Evolutionary conservation across 2,329 filamentous ascomycete species (phyloP).

Genomic region (Cladobotryum mycophilum): DNA sequence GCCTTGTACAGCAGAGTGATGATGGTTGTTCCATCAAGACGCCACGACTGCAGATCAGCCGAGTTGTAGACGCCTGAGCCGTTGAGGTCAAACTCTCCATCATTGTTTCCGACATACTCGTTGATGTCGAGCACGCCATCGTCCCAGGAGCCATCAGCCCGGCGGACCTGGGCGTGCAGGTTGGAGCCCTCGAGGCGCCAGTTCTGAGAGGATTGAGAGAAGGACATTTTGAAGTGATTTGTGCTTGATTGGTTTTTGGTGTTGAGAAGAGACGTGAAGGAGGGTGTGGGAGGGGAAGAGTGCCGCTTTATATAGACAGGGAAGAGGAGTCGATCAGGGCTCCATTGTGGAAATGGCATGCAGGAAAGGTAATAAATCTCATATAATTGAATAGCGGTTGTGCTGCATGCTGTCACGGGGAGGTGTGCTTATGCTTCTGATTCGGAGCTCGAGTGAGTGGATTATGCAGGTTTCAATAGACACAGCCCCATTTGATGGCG

Average conservation of each 20-base stretch:
- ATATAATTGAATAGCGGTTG: not conserved
- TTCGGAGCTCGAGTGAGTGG: not conserved
- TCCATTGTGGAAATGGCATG: not conserved
- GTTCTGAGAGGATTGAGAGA: conserved; percentile 2
- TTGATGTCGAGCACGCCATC: conserved; percentile 4
- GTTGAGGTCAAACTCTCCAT: not conserved
- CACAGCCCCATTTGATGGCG: not conserved
- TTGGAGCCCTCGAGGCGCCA: conserved; percentile 6
- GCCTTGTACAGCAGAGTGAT: not conserved
- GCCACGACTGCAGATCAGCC: not conserved
- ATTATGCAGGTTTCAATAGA: not conserved
- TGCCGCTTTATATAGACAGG: not conserved
- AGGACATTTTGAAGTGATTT: conserved; percentile 1
- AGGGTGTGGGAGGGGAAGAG: too few relatives aligned
- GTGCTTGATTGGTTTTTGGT: not conserved
- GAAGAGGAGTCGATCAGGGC: not conserved
- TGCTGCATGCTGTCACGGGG: not conserved
- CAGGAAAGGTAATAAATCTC: not conserved
- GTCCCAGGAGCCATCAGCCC: not conserved
- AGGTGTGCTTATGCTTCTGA: not conserved
- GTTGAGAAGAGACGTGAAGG: not conserved
- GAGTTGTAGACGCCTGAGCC: not conserved
- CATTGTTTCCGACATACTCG: conserved; percentile 3
- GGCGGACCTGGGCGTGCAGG: conserved; percentile 1
- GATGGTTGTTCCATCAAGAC: conserved; percentile 4